Evolutionary conservation across 306 rosid genomes (phyloP), one percentile per base, ranked within the genome.

Genomic region (Trifolium pratense): DNA sequence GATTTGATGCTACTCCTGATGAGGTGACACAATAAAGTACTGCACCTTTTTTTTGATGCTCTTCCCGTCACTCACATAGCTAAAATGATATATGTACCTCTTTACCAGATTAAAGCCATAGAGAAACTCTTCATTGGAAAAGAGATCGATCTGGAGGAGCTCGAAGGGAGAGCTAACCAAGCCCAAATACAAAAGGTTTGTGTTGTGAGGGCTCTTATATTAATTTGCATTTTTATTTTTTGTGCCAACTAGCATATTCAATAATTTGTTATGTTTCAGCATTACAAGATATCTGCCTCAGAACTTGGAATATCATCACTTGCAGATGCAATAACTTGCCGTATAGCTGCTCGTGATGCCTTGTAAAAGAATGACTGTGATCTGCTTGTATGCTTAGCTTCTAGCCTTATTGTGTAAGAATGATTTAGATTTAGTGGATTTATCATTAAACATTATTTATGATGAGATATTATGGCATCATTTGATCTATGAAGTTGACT

Each of bases 301-400:
- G 97, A 93, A 79, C 86, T 89, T 36, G 96, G 87, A 69, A 56
- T 93, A 32, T 93, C 98, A 21, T 82, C 97, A 13, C 84, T 91
- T 65, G 86, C 89, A 23, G 94, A 91, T 84, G 96, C 92, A 34
- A 89, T 93, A 66, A 79, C 86, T 46, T 86, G 94, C 72, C 87
- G 96, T 16, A 91, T 91, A 16, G 94, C 96, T 36, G 84, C 94
- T 14, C 92, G 94, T 9, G 97, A 89, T 71, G 92, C 92, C 62
- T 75, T 88, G 84, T 93, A 92, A 83, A 83, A 62, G 51, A 73
- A 73, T 76, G 75, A 40, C 17, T 39, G 64, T 48, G 39, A 61
- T 71, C 32, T 72, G 17, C 78, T 70, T 64, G 57, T 70, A 75
- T 40, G 15, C 67, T 67, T 56, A 11, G n/a, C n/a, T 23, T 15